Evolutionary conservation across 208 protist genomes (phyloP), one percentile per base, ranked within the genome.

Genomic region (Acanthamoeba healyi): DNA sequence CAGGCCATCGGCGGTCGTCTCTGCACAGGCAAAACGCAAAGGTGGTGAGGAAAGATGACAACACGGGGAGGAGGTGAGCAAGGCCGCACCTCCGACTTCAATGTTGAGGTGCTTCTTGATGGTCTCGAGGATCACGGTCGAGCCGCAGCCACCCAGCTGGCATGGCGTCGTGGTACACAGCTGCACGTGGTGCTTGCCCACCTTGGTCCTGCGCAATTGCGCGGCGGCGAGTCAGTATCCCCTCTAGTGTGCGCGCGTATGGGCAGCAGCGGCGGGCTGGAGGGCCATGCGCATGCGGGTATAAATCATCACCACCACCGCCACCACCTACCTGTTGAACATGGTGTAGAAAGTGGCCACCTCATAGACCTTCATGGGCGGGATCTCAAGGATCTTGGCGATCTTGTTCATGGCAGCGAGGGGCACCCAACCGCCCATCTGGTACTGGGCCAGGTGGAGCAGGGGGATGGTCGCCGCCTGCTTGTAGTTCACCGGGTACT

Each of bases 291-390:
- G n/a, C n/a, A n/a, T n/a, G n/a, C n/a, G n/a, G n/a, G n/a, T n/a
- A n/a, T n/a, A n/a, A n/a, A n/a, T n/a, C n/a, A n/a, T n/a, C n/a
- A n/a, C n/a, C n/a, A n/a, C n/a, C n/a, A n/a, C n/a, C n/a, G n/a
- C n/a, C n/a, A n/a, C n/a, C n/a, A n/a, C n/a, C n/a, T 77, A 32
- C 94, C 97, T 94, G 94, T 98, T 98, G 94, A 98, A 98, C 98
- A 98, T 98, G 22, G 97, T 98, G 90, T 98, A 98, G 94, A 98
- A 98, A 24, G 98, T 97, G 24, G 97, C 97, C 19, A 98, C 97
- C 70, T 98, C 97, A 74, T 98, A 98, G 26, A 98, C 97, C 49
- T 95, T 95, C 94, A 98, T 98, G 46, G 95, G 95, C 36, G 96
- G 82, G 58, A 98, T 95, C 22, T 97, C 96, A 34, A 98, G 94